phyloP scores from a whole-genome alignment of 371 early-diverging fungal genomes.

The Mucor irregularis region DNA sequence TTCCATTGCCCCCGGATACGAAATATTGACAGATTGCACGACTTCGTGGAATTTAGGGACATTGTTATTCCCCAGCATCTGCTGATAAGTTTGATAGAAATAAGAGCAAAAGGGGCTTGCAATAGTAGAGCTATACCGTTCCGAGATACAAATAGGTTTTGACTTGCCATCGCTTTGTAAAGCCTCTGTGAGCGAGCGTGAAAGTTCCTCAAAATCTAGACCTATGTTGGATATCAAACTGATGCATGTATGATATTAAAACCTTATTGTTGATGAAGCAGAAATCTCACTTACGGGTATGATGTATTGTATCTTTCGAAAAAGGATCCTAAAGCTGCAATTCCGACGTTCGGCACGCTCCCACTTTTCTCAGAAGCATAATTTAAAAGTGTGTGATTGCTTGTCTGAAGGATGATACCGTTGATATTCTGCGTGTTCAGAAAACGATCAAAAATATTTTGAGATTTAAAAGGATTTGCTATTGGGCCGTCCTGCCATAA shows the following conservation, averaged over 20 bases:
- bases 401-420: slow-evolving; percentile 27
- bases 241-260: no score
- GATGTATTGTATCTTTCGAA: slow-evolving; percentile 11
- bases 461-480: not conserved
- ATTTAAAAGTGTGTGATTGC: slow-evolving; percentile 14
- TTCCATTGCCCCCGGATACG: slow-evolving; percentile 21
- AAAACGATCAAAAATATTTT: not conserved
- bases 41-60: slow-evolving; percentile 4
- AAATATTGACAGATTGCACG: slow-evolving; percentile 23
- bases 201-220: slow-evolving; percentile 14
- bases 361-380: slow-evolving; percentile 2
- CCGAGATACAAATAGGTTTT: slow-evolving; percentile 27
- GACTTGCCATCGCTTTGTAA: slow-evolving; percentile 12
- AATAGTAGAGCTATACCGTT: slow-evolving; percentile 1
- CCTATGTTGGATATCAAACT: slow-evolving; percentile 20
- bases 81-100: slow-evolving; percentile 20
- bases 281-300: not conserved
- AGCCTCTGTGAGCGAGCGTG: slow-evolving; percentile 15
- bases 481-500: slow-evolving; percentile 9
- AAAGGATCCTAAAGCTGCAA: slow-evolving; percentile 19
- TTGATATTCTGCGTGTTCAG: not conserved
- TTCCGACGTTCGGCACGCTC: not conserved
- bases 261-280: no score
- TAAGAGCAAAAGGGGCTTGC: slow-evolving; percentile 22
- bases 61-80: not conserved